Conservation (phyloP, 768 basidiomycete species). For the Boletellus ananiceps region DNA sequence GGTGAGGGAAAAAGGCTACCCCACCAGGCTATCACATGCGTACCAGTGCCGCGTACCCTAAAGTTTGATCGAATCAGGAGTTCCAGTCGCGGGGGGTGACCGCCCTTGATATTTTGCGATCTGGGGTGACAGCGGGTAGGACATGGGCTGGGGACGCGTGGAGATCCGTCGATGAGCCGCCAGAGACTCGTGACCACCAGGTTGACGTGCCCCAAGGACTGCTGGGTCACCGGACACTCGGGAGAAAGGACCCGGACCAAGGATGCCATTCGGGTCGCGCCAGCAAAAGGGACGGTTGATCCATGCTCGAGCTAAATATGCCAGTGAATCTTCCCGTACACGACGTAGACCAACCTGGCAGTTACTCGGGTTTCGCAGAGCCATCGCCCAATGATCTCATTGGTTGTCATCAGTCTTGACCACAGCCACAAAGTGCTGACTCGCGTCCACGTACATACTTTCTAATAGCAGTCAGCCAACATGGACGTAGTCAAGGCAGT, state of each 20-base stretch:
- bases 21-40: background rate
- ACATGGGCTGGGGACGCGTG: background rate
- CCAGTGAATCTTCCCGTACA: background rate
- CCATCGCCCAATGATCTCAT: no score
- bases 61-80: conserved; percentile 5
- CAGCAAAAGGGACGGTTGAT: no score
- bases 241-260: no score
- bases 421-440: no score
- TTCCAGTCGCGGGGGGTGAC: conserved; percentile 9
- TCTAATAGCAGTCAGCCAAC: background rate
- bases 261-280: no score
- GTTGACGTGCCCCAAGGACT: background rate
- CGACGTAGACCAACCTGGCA: background rate
- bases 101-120: conserved; percentile 5
- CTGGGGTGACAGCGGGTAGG: background rate
- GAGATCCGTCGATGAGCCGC: background rate
- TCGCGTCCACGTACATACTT: no score
- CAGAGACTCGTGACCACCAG: background rate
- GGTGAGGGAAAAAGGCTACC: conserved; percentile 1
- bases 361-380: no score
- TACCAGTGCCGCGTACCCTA: conserved; percentile 7
- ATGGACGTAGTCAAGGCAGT: conserved; percentile 98
- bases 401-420: no score
- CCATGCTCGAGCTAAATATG: background rate
- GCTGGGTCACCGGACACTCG: no score